A percentile compares a stretch with the other conserved stretches of the same genome.
Conservation (phyloP, 129 eudicot genomes). For the Scalesia atractyloides region DNA sequence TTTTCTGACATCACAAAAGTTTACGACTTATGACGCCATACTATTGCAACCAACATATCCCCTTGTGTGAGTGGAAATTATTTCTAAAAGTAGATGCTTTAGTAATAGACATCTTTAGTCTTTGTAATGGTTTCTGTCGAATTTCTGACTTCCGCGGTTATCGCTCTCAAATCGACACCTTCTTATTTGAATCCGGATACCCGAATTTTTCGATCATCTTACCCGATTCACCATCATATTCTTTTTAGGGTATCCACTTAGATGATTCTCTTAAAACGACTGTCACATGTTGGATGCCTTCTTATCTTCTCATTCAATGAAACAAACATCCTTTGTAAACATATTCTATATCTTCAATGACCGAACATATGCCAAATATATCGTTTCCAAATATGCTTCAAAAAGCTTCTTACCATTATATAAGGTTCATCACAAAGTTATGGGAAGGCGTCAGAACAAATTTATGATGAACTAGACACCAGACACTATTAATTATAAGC, state of each 20-base stretch:
- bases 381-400: constrained; percentile 21
- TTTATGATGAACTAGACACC: not conserved
- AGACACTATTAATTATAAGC: too few relatives aligned
- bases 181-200: not conserved
- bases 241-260: not conserved
- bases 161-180: not conserved
- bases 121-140: too few relatives aligned
- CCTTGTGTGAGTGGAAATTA: too few relatives aligned
- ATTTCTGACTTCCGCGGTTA: not conserved
- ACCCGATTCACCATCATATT: not conserved
- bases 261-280: not conserved
- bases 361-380: constrained; percentile 20
- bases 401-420: constrained; percentile 7
- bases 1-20: too few relatives aligned
- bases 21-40: too few relatives aligned
- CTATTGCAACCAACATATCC: too few relatives aligned
- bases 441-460: not conserved
- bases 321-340: constrained; percentile 7
- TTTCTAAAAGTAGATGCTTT: too few relatives aligned
- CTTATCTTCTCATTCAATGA: constrained; percentile 22
- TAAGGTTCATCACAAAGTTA: not conserved
- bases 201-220: not conserved
- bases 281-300: constrained; percentile 18
- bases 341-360: not conserved
- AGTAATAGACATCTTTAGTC: too few relatives aligned